phyloP scores from a whole-genome alignment of 176 grass and related monocot species.

The Triticum monococcum region DNA sequence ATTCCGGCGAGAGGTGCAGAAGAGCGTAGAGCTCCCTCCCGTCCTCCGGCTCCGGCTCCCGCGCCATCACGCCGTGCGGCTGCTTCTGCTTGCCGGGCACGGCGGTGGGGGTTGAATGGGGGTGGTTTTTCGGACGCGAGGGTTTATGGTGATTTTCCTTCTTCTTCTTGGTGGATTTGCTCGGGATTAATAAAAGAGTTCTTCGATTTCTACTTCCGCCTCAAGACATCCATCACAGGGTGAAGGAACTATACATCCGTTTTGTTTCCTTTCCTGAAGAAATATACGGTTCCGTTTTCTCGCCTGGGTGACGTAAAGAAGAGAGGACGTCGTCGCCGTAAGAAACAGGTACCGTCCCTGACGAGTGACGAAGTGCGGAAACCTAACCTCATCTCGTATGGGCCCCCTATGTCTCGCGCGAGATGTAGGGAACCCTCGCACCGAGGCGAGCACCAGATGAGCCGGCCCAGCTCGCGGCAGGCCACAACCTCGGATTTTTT shows the following conservation, averaged over 20 bases:
- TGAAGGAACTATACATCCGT: not conserved
- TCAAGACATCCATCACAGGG: constrained; percentile 1
- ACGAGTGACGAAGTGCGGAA: not conserved
- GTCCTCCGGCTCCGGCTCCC: constrained; percentile 41
- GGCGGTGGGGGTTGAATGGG: not conserved
- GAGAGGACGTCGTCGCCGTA: not conserved
- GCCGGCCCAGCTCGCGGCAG: too few species aligned
- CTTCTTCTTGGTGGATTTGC: not conserved
- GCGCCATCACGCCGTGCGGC: constrained; percentile 25
- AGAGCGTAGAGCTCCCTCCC: constrained; percentile 77
- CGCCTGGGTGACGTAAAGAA: not conserved
- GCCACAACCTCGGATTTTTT: too few species aligned
- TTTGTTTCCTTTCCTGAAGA: not conserved
- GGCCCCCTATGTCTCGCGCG: too few species aligned
- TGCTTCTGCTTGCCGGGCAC: constrained; percentile 3
- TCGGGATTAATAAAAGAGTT: not conserved
- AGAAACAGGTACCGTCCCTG: not conserved
- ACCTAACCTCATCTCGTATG: not conserved
- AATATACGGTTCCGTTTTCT: not conserved
- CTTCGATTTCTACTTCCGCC: constrained; percentile 23
- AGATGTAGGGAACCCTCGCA: too few species aligned
- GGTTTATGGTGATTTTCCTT: constrained; percentile 30
- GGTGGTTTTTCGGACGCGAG: not conserved
- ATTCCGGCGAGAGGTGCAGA: constrained; percentile 79
- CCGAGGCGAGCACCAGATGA: too few species aligned